Evolutionary conservation across 2,329 filamentous ascomycete species (phyloP), one percentile per base, ranked within the genome.

Genomic region (Cordyceps militaris): DNA sequence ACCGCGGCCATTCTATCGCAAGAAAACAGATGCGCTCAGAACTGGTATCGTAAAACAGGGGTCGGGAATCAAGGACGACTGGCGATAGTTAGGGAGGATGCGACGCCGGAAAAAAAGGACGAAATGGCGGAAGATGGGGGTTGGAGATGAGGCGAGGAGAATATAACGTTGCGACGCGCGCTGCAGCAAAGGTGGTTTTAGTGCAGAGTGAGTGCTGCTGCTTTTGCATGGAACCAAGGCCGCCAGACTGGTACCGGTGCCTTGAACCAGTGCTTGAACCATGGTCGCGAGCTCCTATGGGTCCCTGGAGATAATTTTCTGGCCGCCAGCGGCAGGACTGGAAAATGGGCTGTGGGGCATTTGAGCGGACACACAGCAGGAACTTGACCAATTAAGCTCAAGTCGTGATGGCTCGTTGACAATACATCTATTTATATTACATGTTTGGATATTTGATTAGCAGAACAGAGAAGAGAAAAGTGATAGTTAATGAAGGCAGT

Each of bases 1-100:
- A 74, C 72, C 70, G 72, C 69, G 71, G 72, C 72, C 72, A 74
- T 74, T 71, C 71, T 74, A 70, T 69, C 66, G 30, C 50, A 64
- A 63, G 64, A 63, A 66, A 67, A 65, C 65, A 60, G 59, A 61
- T 60, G 61, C 59, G 62, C 60, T 62, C 60, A 21, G 43, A 46
- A 54, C 16, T 61, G 51, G 34, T 38, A 47, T 58, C 32, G 16
- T 34, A 56, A 21, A 49, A 47, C n/a, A 42, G 38, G 56, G 34
- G 13, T 42, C 26, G 40, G 42, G 48, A 56, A 61, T 60, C 43
- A 11, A 53, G 36, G 34, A 43, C 5, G 51, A 42, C 23, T 48
- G 58, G 53, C 36, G 47, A 57, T 59, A 38, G 14, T 16, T 8
- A 38, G 61, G 58, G 44, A 49, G 46, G 36, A 49, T 48, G 50